Base-by-base conservation (phyloP, 2,329 filamentous ascomycete genomes). In the Microdochium trichocladiopsis region DNA sequence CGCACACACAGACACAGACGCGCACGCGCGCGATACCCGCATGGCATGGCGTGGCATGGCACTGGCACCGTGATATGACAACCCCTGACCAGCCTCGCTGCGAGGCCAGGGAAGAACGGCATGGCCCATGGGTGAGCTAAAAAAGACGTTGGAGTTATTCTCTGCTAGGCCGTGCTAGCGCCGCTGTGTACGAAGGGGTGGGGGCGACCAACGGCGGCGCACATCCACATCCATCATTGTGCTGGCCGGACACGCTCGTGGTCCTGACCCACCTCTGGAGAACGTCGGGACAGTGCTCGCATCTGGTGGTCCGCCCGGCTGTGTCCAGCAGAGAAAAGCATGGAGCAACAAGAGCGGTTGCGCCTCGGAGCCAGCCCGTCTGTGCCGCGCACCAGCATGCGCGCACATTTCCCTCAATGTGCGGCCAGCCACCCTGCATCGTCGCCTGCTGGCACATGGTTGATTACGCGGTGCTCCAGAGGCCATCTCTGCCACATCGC, bases 101-200 rank as follows among this genome's bases (percentile, higher is more conserved):
- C 41, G 41, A 45, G 41, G 5, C 41, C 41, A 45, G 41, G 41
- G 41, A 45, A 45, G 41, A 22, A 45, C 41, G 41, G 41, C 41
- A 45, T 21, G 12, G 41, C 18, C 41, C 41, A 45, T 45, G 41
- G 41, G 21, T 18, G 41, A 45, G 41, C 41, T 45, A 45, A 45
- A 45, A 45, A 45, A 45, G 41, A 45, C 41, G 41, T 45, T 45
- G 41, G 41, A 45, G 41, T 45, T 45, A 45, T 18, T 12, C 41
- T 8, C 21, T 8, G 18, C 41, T 45, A 45, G 41, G 5, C 41
- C 4, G 9, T 8, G 18, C 41, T 45, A 45, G 41, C 41, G 41
- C 18, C 10, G 41, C 41, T 23, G 41, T 9, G 41, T 45, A 45
- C 41, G 41, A 45, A 18, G 41, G 41, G 41, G 3, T 16, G 41